A percentile compares a stretch with the other conserved stretches of the same genome.
Evolutionary conservation across 2,329 filamentous ascomycete genomes (phyloP).

Genomic region (Salinomyces thailandicus): DNA sequence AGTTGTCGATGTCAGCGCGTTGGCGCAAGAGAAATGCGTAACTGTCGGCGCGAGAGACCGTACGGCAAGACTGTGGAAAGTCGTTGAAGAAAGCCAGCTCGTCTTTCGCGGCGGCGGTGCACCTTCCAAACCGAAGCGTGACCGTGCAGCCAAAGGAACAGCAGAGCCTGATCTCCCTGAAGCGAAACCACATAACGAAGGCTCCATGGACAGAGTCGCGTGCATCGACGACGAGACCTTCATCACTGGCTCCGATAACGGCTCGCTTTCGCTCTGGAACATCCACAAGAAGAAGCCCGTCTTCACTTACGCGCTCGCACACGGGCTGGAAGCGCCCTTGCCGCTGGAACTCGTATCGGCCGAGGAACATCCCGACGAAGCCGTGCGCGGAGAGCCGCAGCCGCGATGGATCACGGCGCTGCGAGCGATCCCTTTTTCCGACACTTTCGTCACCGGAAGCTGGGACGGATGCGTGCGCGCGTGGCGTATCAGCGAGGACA

Average conservation of each 20-base stretch:
- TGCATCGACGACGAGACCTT: constrained; percentile 84
- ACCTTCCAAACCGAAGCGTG: constrained; percentile 12
- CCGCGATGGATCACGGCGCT: constrained; percentile 89
- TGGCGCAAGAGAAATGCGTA: constrained; percentile 78
- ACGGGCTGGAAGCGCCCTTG: constrained; percentile 69
- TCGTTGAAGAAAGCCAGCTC: constrained; percentile 87
- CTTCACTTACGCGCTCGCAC: constrained; percentile 66
- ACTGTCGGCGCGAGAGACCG: constrained; percentile 85
- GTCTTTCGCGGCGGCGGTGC: constrained; percentile 78
- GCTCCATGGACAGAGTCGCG: constrained; percentile 82
- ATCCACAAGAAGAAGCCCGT: constrained; percentile 91
- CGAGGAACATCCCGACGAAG: constrained; percentile 51
- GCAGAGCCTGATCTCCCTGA: constrained; percentile 19
- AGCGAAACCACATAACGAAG: constrained; percentile 50
- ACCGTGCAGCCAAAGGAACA: constrained; percentile 37
- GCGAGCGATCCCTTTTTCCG: constrained; percentile 75
- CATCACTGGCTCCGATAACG: constrained; percentile 88
- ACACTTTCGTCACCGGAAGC: constrained; percentile 80
- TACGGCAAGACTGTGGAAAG: constrained; percentile 90
- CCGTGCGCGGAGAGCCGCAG: constrained; percentile 36
- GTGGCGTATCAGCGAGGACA: constrained; percentile 79
- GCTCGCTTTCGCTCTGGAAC: constrained; percentile 76
- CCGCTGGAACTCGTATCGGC: constrained; percentile 60
- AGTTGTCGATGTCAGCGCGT: constrained; percentile 71
- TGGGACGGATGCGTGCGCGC: constrained; percentile 85